These are phyloP conservation scores for Sarocladium brachiariae DNA, from an alignment of 2,329 filamentous ascomycete species.

Conservation along the genomic window DNA sequence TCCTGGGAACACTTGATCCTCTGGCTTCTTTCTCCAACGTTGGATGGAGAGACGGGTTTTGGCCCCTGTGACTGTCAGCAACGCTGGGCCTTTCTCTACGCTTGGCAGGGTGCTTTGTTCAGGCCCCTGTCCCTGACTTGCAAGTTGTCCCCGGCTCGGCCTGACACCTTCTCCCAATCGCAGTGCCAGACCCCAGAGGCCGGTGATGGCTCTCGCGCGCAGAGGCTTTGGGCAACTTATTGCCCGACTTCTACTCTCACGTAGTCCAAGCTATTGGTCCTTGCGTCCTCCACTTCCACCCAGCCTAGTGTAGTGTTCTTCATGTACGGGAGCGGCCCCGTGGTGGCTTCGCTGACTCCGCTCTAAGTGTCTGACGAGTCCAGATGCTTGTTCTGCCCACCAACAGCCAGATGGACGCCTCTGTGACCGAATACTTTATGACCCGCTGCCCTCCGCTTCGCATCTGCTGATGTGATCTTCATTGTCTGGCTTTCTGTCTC, in stretches of 20 bases:
- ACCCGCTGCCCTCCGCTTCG: slow-evolving; percentile 7
- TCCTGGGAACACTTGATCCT: not conserved
- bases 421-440: slow-evolving; percentile 7
- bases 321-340: slow-evolving; percentile 3
- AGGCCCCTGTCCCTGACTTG: not conserved
- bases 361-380: slow-evolving; percentile 6
- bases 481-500: not conserved
- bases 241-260: not conserved
- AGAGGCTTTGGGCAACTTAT: not conserved
- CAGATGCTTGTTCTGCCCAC: slow-evolving; percentile 8
- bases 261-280: not conserved
- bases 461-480: slow-evolving; percentile 3
- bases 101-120: slow-evolving; percentile 5
- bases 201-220: not conserved
- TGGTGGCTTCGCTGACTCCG: not conserved
- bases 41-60: not conserved
- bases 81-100: not conserved
- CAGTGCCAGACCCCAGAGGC: not conserved
- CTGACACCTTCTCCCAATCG: slow-evolving; percentile 5
- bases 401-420: not conserved
- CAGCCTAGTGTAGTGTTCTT: not conserved
- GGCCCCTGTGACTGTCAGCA: slow-evolving; percentile 2
- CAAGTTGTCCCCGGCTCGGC: not conserved
- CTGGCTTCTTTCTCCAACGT: not conserved
- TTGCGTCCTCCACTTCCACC: slow-evolving; percentile 2